Percentiles rank a stretch among this genome's conserved stretches.
These are phyloP conservation scores for Colletotrichum karsti DNA, from an alignment of 2,329 filamentous ascomycete species.

Conservation along the genomic window DNA sequence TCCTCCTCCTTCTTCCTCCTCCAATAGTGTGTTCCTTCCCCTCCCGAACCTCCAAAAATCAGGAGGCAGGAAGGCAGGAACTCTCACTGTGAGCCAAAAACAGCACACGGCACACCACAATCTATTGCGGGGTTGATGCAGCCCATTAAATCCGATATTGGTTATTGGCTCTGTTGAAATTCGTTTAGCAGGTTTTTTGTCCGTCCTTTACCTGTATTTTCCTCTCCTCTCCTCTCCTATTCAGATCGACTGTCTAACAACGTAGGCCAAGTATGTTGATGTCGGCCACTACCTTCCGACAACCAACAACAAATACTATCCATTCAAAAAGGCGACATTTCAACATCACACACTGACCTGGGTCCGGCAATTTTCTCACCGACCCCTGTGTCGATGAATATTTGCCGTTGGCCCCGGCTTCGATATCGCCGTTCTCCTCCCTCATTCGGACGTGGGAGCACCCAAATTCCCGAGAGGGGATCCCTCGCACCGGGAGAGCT, in stretches of 20 bases:
- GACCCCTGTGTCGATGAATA: slow-evolving; percentile 11
- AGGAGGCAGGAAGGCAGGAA: not conserved
- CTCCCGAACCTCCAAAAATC: not conserved
- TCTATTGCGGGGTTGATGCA: slow-evolving; percentile 16
- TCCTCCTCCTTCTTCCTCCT: not conserved
- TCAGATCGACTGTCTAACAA: not conserved
- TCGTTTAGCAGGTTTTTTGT: slow-evolving; percentile 15
- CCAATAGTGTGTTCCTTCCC: not conserved
- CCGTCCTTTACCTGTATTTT: not conserved
- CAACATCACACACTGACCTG: no score
- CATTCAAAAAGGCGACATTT: no score
- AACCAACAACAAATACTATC: not conserved
- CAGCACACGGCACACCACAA: not conserved
- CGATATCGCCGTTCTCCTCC: not conserved
- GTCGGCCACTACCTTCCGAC: not conserved
- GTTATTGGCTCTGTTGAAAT: not conserved
- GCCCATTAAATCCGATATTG: not conserved
- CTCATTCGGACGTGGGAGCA: not conserved
- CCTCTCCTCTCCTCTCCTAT: not conserved
- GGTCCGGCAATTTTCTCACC: not conserved
- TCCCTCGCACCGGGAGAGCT: not conserved
- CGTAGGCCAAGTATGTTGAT: slow-evolving; percentile 1
- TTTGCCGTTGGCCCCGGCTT: slow-evolving; percentile 16
- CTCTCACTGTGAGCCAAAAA: not conserved
- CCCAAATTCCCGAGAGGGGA: not conserved